Evolutionary conservation across 768 basidiomycete species (phyloP), one percentile per base, ranked within the genome.

Genomic region (Dendrothele bispora): DNA sequence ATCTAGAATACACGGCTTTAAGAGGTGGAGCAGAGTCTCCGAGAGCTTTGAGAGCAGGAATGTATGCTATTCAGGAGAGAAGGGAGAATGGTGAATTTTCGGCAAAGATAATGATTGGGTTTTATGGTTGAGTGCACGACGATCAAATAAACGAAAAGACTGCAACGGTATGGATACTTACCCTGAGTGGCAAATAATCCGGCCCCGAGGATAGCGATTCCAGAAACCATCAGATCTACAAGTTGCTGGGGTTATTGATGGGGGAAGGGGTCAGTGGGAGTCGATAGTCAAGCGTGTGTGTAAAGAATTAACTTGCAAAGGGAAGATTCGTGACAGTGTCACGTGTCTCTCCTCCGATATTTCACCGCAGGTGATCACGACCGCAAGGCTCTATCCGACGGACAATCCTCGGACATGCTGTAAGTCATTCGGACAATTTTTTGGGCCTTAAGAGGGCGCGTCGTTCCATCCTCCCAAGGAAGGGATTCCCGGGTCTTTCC

Each of bases 1-100:
- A 88, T 50, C 91, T 79, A 10, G 91, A 94, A 72, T 92, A 94
- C 46, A 94, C 73, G 1, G 90, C 91, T 54, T 73, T 82, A 32
- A 75, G 67, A 43, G 66, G 61, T 42, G 71, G 73, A 27, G 74
- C 71, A 20, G 71, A 61, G 50, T 61, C 57, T 8, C 76, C 77
- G 41, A 88, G 72, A 2, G 66, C 62, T 20, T 74, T 75, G 42
- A 93, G 73, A 15, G 86, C 83, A 29, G 91, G 91, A n/a, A 93
- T 72, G 64, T 95, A 87, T 22, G 89, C 88, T 83, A 66, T 54
- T 36, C 37, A 39, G 39, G n/a, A 51, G 42, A 46, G 26, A 49
- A 30, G 14, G 32, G 54, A 58, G 57, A 58, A 43, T 48, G 53
- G 52, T 20, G 40, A 51, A 50, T 46, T n/a, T n/a, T n/a, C n/a